These are phyloP conservation scores for Pseudogymnoascus sp. DNA, from an alignment of 2,329 filamentous ascomycete species.

Conservation along the genomic window DNA sequence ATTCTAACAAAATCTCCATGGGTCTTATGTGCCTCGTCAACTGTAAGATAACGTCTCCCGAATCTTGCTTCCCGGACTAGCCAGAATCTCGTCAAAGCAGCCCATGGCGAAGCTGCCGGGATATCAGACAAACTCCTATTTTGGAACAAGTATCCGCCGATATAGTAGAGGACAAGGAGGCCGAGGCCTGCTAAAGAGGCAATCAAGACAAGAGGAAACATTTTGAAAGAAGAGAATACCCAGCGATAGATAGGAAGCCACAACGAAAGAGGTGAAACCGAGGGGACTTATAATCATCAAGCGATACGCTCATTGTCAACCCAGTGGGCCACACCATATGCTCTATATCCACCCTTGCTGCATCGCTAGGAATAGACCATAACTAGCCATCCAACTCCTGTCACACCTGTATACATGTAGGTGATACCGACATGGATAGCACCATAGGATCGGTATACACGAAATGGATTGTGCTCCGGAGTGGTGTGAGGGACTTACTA, in stretches of 20 bases:
- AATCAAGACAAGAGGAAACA: neutral
- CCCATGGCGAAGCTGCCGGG: neutral
- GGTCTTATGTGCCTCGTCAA: conserved; percentile 68
- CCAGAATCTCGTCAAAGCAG: conserved; percentile 44
- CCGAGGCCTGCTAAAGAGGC: neutral
- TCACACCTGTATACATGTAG: neutral
- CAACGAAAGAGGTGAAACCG: neutral
- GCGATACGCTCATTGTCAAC: neutral
- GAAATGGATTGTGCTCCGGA: neutral
- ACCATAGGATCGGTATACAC: neutral
- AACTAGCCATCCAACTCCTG: neutral
- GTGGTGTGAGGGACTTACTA: neutral
- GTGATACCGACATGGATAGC: neutral
- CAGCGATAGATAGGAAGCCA: neutral
- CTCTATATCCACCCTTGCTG: neutral
- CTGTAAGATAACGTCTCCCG: conserved; percentile 51
- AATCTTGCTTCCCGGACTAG: conserved; percentile 54
- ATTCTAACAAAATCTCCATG: conserved; percentile 70
- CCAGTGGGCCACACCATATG: neutral
- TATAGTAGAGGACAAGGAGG: neutral
- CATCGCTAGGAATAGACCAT: neutral
- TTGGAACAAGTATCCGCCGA: neutral
- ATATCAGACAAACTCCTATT: neutral
- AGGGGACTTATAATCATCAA: neutral
- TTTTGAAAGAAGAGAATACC: neutral